Conservation (phyloP, 192 early-diverging fungal species). For the Gonapodya sp. region DNA sequence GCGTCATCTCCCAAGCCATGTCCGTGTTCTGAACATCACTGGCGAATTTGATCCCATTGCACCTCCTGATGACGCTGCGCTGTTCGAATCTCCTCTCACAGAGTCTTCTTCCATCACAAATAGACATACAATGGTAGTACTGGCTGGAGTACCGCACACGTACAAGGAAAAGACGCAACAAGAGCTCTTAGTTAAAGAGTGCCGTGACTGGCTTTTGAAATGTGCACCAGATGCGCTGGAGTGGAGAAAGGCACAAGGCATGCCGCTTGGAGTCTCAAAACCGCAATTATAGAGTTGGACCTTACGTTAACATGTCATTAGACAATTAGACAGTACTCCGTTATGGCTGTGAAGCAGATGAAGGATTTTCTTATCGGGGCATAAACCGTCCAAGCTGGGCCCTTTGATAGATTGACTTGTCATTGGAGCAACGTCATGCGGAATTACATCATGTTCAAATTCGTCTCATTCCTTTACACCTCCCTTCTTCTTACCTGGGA, state of each 20-base stretch:
- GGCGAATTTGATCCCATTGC: background rate
- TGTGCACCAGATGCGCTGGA: background rate
- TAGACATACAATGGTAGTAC: background rate
- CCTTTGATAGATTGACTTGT: too few relatives aligned
- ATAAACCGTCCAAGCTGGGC: too few relatives aligned
- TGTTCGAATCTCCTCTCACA: background rate
- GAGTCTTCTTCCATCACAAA: background rate
- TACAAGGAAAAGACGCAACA: background rate
- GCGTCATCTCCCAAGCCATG: background rate
- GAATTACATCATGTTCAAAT: too few relatives aligned
- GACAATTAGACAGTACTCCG: background rate
- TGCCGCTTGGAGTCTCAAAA: background rate
- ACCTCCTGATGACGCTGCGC: background rate
- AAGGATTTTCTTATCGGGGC: too few relatives aligned
- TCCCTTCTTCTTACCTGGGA: background rate
- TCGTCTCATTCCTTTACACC: background rate
- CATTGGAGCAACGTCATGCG: too few relatives aligned
- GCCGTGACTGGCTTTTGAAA: background rate
- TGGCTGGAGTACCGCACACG: background rate
- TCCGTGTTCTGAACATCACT: background rate
- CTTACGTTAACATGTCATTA: background rate
- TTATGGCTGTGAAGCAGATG: too few relatives aligned
- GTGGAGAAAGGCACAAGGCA: background rate
- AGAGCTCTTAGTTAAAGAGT: background rate
- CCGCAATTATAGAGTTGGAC: background rate